These are phyloP conservation scores for Pelargonium nanum DNA, from an alignment of 345 rosid genomes.

Conservation along the genomic window DNA sequence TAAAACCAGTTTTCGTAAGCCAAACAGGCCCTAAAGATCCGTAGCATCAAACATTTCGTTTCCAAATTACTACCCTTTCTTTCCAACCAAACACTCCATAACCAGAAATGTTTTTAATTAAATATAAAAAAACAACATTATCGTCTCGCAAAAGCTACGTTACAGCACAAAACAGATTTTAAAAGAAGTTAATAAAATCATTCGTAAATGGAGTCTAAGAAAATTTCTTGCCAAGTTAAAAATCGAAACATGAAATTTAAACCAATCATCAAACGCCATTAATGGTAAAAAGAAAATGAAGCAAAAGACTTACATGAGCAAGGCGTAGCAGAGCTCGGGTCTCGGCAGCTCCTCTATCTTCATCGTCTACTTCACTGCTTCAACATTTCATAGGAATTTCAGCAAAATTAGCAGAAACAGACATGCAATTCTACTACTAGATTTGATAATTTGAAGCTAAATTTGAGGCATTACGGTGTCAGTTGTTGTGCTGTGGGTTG, in stretches of 20 bases:
- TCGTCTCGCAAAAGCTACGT: neutral
- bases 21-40: neutral
- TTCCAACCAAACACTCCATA: neutral
- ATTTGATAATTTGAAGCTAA: neutral
- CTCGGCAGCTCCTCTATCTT: constrained; percentile 27
- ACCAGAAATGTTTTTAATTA: neutral
- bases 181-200: neutral
- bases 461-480: neutral
- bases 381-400: neutral
- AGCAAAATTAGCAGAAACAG: neutral
- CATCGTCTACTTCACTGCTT: constrained; percentile 14
- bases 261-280: neutral
- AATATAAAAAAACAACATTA: neutral
- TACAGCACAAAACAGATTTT: neutral
- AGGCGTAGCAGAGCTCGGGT: constrained; percentile 36
- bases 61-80: neutral
- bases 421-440: neutral
- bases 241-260: neutral
- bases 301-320: constrained; percentile 24
- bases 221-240: neutral
- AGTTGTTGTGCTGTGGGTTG: constrained; percentile 7
- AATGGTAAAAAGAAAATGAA: neutral
- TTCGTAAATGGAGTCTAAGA: no score
- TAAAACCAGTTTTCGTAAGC: neutral
- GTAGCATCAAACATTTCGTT: neutral